These are phyloP conservation scores for Mrakia hoshinonis DNA, from an alignment of 768 basidiomycete genomes.

Conservation along the genomic window DNA sequence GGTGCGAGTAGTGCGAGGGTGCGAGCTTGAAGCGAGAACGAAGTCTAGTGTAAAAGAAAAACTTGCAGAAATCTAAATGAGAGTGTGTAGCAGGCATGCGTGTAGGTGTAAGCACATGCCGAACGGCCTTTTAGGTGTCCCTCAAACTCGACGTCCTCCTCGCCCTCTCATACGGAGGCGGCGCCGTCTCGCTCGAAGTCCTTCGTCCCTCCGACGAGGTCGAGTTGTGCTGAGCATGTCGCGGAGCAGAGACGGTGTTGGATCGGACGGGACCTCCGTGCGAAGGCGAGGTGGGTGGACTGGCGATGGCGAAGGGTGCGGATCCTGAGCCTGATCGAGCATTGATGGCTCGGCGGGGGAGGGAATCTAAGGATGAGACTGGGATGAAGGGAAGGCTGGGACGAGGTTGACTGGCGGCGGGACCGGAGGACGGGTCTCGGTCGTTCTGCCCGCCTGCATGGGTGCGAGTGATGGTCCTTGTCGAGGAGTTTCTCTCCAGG, in stretches of 20 bases:
- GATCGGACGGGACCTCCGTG: not conserved
- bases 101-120: too few species aligned
- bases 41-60: too few species aligned
- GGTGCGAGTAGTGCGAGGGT: too few species aligned
- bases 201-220: not conserved
- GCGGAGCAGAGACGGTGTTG: not conserved
- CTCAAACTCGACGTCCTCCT: not conserved
- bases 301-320: too few species aligned
- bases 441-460: not conserved
- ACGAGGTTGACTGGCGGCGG: too few species aligned
- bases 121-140: not conserved
- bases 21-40: too few species aligned
- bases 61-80: too few species aligned
- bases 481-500: not conserved
- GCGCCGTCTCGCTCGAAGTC: not conserved
- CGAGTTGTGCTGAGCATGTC: not conserved
- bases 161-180: conserved; percentile 2
- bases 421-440: not conserved
- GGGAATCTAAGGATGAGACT: not conserved
- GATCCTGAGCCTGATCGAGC: too few species aligned
- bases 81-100: too few species aligned
- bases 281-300: too few species aligned
- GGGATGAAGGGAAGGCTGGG: not conserved
- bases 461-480: not conserved
- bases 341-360: not conserved